Percentiles rank a stretch among this genome's conserved stretches.
Conservation (phyloP, 1,139 yeast species). For the Arxiozyma bovina region DNA sequence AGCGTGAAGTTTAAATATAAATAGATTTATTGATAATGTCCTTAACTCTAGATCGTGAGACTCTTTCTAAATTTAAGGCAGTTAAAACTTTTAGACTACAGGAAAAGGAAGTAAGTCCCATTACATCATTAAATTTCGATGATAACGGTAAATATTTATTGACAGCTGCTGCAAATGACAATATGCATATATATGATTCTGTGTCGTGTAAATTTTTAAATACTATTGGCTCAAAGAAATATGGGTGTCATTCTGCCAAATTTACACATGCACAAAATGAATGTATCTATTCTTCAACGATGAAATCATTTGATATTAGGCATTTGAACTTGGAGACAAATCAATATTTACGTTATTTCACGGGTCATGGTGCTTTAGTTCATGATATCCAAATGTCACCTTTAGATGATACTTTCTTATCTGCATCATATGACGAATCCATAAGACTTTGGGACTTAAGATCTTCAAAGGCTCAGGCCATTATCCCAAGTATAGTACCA, state of each 20-base stretch:
- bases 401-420: slow-evolving; percentile 53
- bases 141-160: slow-evolving; percentile 74
- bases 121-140: slow-evolving; percentile 80
- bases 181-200: slow-evolving; percentile 76
- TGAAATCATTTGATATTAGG: slow-evolving; percentile 63
- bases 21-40: slow-evolving; percentile 15
- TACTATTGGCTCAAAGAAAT: slow-evolving; percentile 75
- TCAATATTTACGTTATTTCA: slow-evolving; percentile 72
- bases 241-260: slow-evolving; percentile 81
- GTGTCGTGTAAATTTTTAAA: slow-evolving; percentile 53
- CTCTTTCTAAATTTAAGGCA: slow-evolving; percentile 45
- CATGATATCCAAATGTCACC: slow-evolving; percentile 69
- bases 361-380: slow-evolving; percentile 77
- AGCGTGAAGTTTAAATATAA: too few species aligned
- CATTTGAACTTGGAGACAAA: slow-evolving; percentile 71
- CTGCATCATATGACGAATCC: slow-evolving; percentile 68
- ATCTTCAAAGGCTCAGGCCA: slow-evolving; percentile 52
- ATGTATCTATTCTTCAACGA: slow-evolving; percentile 78
- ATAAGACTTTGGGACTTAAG: slow-evolving; percentile 83
- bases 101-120: slow-evolving; percentile 45
- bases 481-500: slow-evolving; percentile 50
- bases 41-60: slow-evolving; percentile 34
- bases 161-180: slow-evolving; percentile 73
- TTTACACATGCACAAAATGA: slow-evolving; percentile 72
- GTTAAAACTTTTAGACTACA: slow-evolving; percentile 45